Conservation (phyloP, 179 eudicot species). For the Corrigiola litoralis region DNA sequence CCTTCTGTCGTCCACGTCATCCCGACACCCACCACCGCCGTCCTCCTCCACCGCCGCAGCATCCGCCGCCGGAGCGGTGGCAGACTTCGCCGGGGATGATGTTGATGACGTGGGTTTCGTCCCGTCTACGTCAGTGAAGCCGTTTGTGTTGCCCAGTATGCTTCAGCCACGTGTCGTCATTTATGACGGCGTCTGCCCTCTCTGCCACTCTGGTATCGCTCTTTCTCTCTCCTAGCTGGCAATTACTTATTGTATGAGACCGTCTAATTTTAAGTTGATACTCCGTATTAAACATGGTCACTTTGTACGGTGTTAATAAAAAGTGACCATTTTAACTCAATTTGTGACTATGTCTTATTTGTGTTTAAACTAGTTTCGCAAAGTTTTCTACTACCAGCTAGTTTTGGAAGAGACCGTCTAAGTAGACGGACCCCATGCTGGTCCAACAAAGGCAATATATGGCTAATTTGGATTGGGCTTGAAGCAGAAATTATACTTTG, state of each 20-base stretch:
- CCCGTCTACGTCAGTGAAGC: background rate
- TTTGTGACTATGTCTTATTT: too few relatives aligned
- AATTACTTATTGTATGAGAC: background rate
- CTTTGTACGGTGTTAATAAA: too few relatives aligned
- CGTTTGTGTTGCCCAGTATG: conserved; percentile 18
- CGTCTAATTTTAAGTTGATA: too few relatives aligned
- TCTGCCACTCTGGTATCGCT: conserved; percentile 66
- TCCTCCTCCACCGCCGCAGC: background rate
- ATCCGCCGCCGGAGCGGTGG: conserved; percentile 6
- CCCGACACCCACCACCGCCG: background rate
- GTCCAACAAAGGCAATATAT: too few relatives aligned
- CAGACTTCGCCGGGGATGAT: conserved; percentile 15
- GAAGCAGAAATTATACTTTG: too few relatives aligned
- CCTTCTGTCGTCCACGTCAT: background rate
- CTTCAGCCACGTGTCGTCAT: conserved; percentile 76
- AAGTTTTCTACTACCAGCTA: too few relatives aligned
- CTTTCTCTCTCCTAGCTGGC: background rate
- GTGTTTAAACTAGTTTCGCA: too few relatives aligned
- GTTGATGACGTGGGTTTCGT: conserved; percentile 5
- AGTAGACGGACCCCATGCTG: too few relatives aligned
- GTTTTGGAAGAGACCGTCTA: too few relatives aligned
- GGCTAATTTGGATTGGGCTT: too few relatives aligned
- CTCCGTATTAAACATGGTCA: too few relatives aligned
- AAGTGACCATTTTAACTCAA: too few relatives aligned
- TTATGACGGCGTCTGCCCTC: conserved; percentile 90